Evolutionary conservation across 2,329 filamentous ascomycete genomes (phyloP), one percentile per base, ranked within the genome.

Genomic region (Trichothecium roseum): DNA sequence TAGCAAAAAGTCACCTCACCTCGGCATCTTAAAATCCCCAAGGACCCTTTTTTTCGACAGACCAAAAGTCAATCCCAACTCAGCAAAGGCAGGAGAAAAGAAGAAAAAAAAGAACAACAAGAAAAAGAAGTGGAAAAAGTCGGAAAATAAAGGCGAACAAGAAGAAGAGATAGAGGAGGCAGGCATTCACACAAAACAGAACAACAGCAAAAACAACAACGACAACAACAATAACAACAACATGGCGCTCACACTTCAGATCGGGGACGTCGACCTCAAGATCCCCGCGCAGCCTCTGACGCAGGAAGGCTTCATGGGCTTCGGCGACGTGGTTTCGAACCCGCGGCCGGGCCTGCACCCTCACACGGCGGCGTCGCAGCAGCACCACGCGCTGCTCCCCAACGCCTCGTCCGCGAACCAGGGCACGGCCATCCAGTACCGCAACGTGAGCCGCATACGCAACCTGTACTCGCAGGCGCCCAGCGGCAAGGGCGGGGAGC

Each of bases 351-450:
- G 66, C 50, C 53, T 77, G 44, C 59, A 70, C 42, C 68, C 74
- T 34, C 20, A 24, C 20, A 65, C 62, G 36, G 58, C 49, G 9
- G 49, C 50, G 40, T 64, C 72, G 34, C 63, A 60, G 30, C 56
- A 57, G 45, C 49, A 50, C 38, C 43, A 48, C 29, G 40, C 45
- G 4, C 46, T 62, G 4, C 63, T 69, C 18, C 55, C 62, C 49
- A 63, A 66, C 43, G 63, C 72, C 37, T 62, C 78, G 4, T 68
- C 74, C 3, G 74, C 78, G 32, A 96, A 96, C 65, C 88, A 96
- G 64, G 84, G 84, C 50, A 81, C 79, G 16, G 89, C 91, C 13
- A 76, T 89, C 51, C 94, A 94, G 57, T 93, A 91, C 59, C 72
- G 80, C 41, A 72, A 84, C 51, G 78, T 94, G 42, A 84, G 85